These are phyloP conservation scores for Lasiodiplodia hormozganensis DNA, from an alignment of 2,329 filamentous ascomycete genomes.

Conservation along the genomic window DNA sequence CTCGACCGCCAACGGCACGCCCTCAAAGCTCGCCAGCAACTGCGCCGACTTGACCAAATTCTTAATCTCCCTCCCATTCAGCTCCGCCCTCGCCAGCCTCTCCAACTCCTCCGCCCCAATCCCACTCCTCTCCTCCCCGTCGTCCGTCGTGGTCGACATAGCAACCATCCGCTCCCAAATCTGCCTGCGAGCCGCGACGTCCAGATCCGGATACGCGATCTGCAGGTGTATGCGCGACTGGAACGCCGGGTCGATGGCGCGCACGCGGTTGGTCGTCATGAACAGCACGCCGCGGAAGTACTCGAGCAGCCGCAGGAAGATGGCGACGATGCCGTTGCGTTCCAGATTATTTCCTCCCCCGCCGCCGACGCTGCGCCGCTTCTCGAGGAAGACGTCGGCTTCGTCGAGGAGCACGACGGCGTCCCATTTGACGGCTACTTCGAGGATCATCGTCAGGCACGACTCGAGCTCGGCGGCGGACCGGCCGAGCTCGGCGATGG, in stretches of 20 bases:
- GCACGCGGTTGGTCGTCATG: conserved; percentile 44
- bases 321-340: conserved; percentile 53
- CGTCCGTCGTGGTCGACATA: too few relatives aligned
- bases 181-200: neutral
- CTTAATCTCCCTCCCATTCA: conserved; percentile 17
- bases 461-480: conserved; percentile 53
- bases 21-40: conserved; percentile 4
- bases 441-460: conserved; percentile 57
- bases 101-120: neutral
- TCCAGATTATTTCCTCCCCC: conserved; percentile 51
- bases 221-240: conserved; percentile 40
- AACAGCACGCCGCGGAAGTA: conserved; percentile 40
- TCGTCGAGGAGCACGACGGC: conserved; percentile 61
- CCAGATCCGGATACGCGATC: conserved; percentile 35
- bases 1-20: neutral
- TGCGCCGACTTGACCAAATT: conserved; percentile 11
- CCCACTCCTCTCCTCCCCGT: too few relatives aligned
- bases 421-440: conserved; percentile 58
- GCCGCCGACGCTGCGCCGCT: conserved; percentile 39
- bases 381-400: conserved; percentile 61
- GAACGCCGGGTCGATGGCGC: conserved; percentile 36
- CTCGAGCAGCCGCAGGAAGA: conserved; percentile 30
- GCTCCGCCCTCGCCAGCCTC: neutral
- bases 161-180: neutral
- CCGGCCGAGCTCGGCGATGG: conserved; percentile 58